Evolutionary conservation across 2,329 filamentous ascomycete genomes (phyloP).

Genomic region (Thermothelomyces thermophilus): DNA sequence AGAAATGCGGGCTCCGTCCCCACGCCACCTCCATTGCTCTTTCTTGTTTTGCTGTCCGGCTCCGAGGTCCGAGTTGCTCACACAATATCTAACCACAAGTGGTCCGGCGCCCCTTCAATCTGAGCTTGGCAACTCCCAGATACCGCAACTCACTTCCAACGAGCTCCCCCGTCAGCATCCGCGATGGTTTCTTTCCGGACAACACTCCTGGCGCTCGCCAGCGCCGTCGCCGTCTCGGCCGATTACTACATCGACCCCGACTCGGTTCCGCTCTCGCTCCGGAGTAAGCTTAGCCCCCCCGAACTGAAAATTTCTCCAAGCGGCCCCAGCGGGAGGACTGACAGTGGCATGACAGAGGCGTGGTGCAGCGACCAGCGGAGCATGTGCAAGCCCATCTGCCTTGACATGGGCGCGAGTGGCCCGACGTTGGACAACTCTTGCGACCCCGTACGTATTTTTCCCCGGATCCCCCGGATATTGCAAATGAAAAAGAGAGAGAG

Average conservation of each 20-base stretch:
- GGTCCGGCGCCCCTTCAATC: too few species aligned
- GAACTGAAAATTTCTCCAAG: not conserved
- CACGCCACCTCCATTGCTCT: conserved; percentile 7
- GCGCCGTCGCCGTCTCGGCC: conserved; percentile 48
- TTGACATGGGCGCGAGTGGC: conserved; percentile 45
- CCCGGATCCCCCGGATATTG: not conserved
- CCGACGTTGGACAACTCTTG: conserved; percentile 58
- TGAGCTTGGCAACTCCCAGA: too few species aligned
- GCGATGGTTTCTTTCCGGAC: conserved; percentile 51
- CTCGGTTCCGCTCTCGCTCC: conserved; percentile 45
- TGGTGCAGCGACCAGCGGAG: conserved; percentile 62
- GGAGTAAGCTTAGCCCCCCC: conserved; percentile 39
- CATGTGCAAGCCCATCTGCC: conserved; percentile 67
- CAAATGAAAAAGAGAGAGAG: too few species aligned
- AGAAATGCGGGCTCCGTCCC: conserved; percentile 10
- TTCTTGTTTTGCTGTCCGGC: not conserved
- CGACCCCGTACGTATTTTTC: conserved; percentile 47
- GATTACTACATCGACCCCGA: conserved; percentile 57
- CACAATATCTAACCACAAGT: conserved; percentile 7
- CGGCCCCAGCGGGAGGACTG: not conserved
- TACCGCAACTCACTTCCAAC: too few species aligned
- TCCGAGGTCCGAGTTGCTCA: conserved; percentile 5
- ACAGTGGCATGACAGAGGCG: conserved; percentile 33
- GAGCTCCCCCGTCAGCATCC: conserved; percentile 6
- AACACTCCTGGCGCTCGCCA: conserved; percentile 47